Conservation (phyloP, 2,329 filamentous ascomycete genomes). For the Leptographium radiaticola region DNA sequence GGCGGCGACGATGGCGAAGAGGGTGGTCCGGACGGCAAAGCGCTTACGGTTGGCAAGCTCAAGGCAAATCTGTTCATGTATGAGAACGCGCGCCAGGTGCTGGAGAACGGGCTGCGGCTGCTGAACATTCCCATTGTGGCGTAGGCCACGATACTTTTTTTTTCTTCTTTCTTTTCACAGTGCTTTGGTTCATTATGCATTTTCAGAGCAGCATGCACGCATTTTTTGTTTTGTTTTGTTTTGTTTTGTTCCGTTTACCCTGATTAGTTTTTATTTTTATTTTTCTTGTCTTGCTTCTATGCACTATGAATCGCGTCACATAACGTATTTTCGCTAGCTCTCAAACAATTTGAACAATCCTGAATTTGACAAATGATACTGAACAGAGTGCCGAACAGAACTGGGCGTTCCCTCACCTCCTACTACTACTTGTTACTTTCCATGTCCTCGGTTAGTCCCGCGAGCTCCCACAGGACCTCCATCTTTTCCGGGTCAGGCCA, state of each 20-base stretch:
- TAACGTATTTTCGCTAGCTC: no score
- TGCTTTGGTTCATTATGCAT: no score
- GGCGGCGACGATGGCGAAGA: conserved; percentile 18
- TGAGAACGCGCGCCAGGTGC: conserved; percentile 44
- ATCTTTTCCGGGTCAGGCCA: background rate
- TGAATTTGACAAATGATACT: background rate
- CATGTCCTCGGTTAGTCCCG: no score
- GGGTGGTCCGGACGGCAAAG: no score
- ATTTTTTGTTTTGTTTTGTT: background rate
- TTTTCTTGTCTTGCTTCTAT: background rate
- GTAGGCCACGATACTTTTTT: background rate
- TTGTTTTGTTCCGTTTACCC: background rate
- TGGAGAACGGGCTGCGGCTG: conserved; percentile 51
- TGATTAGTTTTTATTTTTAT: background rate
- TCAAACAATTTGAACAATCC: background rate
- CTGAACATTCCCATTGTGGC: conserved; percentile 30
- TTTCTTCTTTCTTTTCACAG: background rate
- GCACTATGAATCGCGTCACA: no score
- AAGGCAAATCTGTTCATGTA: conserved; percentile 42
- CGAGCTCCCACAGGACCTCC: background rate
- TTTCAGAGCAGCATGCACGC: background rate
- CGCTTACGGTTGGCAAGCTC: background rate
- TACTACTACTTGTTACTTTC: background rate
- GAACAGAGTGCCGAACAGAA: no score
- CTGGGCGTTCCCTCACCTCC: no score